phyloP scores from a whole-genome alignment of 2,329 filamentous ascomycete species.

The Dothistroma pini region DNA sequence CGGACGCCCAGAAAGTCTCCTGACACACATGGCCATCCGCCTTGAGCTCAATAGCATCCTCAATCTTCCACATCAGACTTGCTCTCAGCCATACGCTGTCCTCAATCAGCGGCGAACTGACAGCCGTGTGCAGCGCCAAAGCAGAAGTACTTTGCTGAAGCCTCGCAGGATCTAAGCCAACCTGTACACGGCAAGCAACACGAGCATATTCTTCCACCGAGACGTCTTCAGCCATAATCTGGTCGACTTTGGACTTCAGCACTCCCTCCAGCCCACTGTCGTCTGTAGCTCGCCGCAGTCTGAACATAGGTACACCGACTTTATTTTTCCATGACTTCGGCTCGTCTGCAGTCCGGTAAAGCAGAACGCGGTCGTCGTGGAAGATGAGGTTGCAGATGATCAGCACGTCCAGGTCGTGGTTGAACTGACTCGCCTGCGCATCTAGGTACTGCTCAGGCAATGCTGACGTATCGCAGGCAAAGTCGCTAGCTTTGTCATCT shows the following conservation, averaged over 20 bases:
- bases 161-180: conserved; percentile 17
- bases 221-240: conserved; percentile 13
- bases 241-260: conserved; percentile 14
- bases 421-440: conserved; percentile 10
- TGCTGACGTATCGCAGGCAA: not conserved
- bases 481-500: not conserved
- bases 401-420: conserved; percentile 14
- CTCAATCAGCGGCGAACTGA: conserved; percentile 12
- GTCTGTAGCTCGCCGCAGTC: conserved; percentile 7
- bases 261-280: conserved; percentile 13
- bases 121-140: conserved; percentile 16
- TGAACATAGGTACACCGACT: conserved; percentile 14
- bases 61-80: conserved; percentile 16
- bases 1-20: conserved; percentile 13
- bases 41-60: conserved; percentile 9
- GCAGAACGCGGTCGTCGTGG: conserved; percentile 17
- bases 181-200: conserved; percentile 14
- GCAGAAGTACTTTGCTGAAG: conserved; percentile 13
- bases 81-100: conserved; percentile 19
- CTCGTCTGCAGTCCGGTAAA: conserved; percentile 9
- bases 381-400: conserved; percentile 19
- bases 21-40: conserved; percentile 9
- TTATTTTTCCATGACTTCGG: conserved; percentile 14
- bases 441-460: conserved; percentile 12
- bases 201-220: conserved; percentile 16